phyloP scores from a whole-genome alignment of 139 green algal genomes.

The Pycnococcus provasolii region DNA sequence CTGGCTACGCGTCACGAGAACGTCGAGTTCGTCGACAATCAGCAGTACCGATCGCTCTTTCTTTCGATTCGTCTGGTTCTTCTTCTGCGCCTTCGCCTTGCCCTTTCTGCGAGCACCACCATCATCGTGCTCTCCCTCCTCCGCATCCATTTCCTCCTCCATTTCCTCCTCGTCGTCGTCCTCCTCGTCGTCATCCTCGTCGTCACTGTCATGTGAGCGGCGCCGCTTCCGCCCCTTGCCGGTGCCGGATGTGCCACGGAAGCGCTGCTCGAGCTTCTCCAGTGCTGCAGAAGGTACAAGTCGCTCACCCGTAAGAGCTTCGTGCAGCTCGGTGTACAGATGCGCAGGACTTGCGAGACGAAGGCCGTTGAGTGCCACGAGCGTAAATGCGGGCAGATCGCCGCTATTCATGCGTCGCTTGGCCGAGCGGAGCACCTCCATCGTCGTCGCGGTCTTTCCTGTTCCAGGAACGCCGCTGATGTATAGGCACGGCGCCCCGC shows the following conservation, averaged over 20 bases:
- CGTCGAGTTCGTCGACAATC: conserved; percentile 92
- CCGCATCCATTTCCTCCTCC: too few species aligned
- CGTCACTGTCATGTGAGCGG: too few species aligned
- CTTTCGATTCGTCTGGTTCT: too few species aligned
- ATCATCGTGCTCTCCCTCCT: too few species aligned
- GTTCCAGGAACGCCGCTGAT: conserved; percentile 91
- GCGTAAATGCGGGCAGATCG: conserved; percentile 51
- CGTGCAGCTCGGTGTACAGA: conserved; percentile 59
- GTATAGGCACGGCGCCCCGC: conserved; percentile 71
- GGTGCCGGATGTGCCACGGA: conserved; percentile 22
- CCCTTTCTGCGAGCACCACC: neutral
- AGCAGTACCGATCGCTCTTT: conserved; percentile 44
- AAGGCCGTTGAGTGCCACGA: conserved; percentile 85
- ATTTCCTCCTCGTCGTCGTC: too few species aligned
- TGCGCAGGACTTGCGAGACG: conserved; percentile 73
- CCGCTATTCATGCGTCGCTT: conserved; percentile 9
- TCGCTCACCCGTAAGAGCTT: conserved; percentile 63
- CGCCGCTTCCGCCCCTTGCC: too few species aligned
- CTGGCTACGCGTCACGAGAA: conserved; percentile 81
- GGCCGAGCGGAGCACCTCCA: conserved; percentile 39
- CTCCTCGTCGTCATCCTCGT: too few species aligned
- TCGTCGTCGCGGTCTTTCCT: conserved; percentile 87
- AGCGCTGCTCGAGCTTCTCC: conserved; percentile 53
- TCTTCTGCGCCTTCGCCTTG: conserved; percentile 19
- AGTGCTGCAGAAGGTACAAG: conserved; percentile 44